phyloP scores from a whole-genome alignment of 495 filamentous ascomycete species.

The Hyaloscypha hepaticicola region DNA sequence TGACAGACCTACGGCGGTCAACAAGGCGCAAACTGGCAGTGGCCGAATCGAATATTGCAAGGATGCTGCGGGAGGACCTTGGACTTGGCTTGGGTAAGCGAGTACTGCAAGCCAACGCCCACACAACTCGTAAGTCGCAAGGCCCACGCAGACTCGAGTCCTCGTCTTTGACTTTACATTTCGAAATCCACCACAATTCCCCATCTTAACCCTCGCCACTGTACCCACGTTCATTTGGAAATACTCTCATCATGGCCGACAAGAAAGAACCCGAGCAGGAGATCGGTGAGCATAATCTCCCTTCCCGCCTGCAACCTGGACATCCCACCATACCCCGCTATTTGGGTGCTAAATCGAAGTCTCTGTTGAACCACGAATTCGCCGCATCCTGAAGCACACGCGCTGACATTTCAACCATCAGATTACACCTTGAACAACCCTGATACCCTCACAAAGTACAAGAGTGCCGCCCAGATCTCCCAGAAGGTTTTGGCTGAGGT shows the following conservation, averaged over 20 bases:
- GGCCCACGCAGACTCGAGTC: background rate
- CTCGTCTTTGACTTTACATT: background rate
- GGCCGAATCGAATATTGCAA: background rate
- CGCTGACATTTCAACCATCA: conserved; percentile 37
- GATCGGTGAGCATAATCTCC: conserved; percentile 38
- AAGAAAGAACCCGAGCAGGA: conserved; percentile 38
- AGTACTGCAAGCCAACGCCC: conserved; percentile 1
- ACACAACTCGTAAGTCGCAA: no score
- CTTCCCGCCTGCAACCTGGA: conserved; percentile 18
- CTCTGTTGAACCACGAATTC: conserved; percentile 3
- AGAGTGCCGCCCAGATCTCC: conserved; percentile 89
- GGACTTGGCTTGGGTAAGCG: conserved; percentile 14
- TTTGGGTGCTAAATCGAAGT: conserved; percentile 12
- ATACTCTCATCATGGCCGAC: conserved; percentile 30
- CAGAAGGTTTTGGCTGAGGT: conserved; percentile 92
- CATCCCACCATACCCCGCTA: conserved; percentile 34
- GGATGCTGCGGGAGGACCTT: conserved; percentile 10
- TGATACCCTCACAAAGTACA: conserved; percentile 98
- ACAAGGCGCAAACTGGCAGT: background rate
- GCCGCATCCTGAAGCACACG: background rate
- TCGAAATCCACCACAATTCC: background rate
- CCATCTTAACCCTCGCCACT: background rate
- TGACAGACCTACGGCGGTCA: background rate
- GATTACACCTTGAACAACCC: conserved; percentile 96
- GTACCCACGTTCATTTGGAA: conserved; percentile 4